Conservation (phyloP, 1,284 basidiomycete genomes). For the Microbotryum lychnidis-dioicae region DNA sequence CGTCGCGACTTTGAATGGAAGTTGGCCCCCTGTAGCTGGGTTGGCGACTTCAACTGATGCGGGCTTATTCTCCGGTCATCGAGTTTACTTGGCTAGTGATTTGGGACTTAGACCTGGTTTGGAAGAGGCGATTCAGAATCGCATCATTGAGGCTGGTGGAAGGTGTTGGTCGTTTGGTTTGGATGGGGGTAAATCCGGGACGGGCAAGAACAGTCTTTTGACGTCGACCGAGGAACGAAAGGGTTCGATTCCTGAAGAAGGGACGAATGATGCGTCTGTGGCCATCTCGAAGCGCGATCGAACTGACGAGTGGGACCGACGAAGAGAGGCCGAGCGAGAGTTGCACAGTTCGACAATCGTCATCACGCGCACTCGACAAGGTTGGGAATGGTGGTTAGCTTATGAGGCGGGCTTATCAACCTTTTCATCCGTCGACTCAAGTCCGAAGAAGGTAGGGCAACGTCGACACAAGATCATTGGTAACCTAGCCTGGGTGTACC, state of each 20-base stretch:
- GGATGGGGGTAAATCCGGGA: conserved; percentile 23
- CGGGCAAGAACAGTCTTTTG: conserved; percentile 32
- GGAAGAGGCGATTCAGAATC: conserved; percentile 50
- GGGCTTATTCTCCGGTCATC: conserved; percentile 47
- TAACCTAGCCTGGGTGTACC: conserved; percentile 70
- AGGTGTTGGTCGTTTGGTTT: conserved; percentile 43
- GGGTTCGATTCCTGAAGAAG: conserved; percentile 48
- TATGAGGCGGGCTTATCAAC: conserved; percentile 18
- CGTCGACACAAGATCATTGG: conserved; percentile 56
- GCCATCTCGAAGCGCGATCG: not conserved
- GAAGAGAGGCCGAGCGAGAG: conserved; percentile 29
- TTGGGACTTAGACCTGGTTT: conserved; percentile 50
- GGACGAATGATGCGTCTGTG: conserved; percentile 31
- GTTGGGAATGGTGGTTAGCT: conserved; percentile 55
- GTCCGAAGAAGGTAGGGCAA: conserved; percentile 48
- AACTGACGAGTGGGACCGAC: conserved; percentile 10
- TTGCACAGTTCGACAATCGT: conserved; percentile 53
- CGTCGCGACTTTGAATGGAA: too few relatives aligned
- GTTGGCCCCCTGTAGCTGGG: too few relatives aligned
- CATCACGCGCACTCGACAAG: conserved; percentile 59
- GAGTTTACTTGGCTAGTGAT: conserved; percentile 51
- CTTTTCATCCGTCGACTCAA: not conserved
- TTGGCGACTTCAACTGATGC: not conserved
- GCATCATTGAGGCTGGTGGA: conserved; percentile 55
- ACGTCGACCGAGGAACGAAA: conserved; percentile 2